Percentiles rank a stretch among this genome's conserved stretches.
Conservation (phyloP, 2,329 filamentous ascomycete species). For the Cercospora canescens region DNA sequence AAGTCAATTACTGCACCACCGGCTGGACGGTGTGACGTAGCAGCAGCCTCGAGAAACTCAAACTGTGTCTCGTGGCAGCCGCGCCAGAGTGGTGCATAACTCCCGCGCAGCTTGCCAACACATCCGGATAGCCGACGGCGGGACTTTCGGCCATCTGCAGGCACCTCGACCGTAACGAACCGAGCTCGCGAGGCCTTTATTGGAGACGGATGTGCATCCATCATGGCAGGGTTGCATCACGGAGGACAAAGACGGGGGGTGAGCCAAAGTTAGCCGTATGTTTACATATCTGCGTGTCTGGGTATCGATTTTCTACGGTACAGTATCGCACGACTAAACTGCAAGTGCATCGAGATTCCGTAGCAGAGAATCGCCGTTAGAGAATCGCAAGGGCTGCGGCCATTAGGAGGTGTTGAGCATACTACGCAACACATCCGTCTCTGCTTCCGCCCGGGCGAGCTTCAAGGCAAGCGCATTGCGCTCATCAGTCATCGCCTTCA, state of each 20-base stretch:
- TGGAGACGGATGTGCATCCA: neutral
- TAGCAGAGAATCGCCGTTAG: neutral
- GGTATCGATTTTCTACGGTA: neutral
- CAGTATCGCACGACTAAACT: too few relatives aligned
- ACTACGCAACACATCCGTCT: conserved; percentile 57
- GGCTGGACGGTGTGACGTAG: neutral
- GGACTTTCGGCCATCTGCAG: neutral
- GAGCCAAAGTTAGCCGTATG: neutral
- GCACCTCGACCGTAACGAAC: neutral
- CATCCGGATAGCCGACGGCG: conserved; percentile 3
- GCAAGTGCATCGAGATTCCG: neutral
- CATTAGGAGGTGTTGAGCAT: conserved; percentile 21
- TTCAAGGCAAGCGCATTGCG: conserved; percentile 63
- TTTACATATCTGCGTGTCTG: neutral
- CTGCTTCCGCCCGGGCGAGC: conserved; percentile 65
- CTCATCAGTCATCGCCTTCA: conserved; percentile 61
- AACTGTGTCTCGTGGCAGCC: neutral
- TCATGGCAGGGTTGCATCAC: too few relatives aligned
- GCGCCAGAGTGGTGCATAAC: neutral
- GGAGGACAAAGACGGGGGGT: neutral
- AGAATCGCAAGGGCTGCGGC: too few relatives aligned
- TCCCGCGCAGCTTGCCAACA: neutral
- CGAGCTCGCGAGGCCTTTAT: neutral
- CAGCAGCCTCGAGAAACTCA: neutral
- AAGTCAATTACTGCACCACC: neutral